Evolutionary conservation across 768 basidiomycete species (phyloP).

Genomic region (Lactarius sanguifluus): DNA sequence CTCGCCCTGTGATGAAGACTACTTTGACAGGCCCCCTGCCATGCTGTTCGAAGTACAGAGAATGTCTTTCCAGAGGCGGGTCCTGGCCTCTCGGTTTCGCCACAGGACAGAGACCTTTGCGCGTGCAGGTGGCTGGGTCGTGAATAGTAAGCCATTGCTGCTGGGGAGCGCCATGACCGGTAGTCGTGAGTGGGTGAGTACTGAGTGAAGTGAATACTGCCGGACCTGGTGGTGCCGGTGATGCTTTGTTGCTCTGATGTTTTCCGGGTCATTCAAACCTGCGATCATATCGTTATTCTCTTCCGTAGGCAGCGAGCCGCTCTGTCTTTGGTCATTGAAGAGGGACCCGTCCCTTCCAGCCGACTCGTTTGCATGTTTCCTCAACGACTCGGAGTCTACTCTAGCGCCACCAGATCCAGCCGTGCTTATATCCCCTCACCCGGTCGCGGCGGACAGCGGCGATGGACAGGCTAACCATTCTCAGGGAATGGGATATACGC

Average conservation of each 20-base stretch:
- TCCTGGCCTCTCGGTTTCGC: conserved; percentile 47
- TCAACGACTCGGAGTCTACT: conserved; percentile 56
- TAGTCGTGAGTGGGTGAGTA: background rate
- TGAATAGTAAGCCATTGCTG: conserved; percentile 48
- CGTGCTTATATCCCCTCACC: conserved; percentile 45
- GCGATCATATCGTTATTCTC: conserved; percentile 71
- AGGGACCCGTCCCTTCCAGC: conserved; percentile 51
- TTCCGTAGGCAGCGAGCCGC: conserved; percentile 62
- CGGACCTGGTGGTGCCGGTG: too few relatives aligned
- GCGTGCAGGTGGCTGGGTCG: conserved; percentile 57
- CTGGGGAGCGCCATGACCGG: background rate
- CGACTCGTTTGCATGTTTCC: conserved; percentile 64
- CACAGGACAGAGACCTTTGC: conserved; percentile 77
- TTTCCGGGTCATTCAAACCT: conserved; percentile 59
- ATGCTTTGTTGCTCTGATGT: conserved; percentile 41
- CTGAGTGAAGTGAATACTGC: too few relatives aligned
- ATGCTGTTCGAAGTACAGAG: conserved; percentile 79
- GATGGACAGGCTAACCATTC: conserved; percentile 32
- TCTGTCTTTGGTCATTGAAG: conserved; percentile 52
- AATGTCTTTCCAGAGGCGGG: conserved; percentile 59
- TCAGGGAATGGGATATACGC: conserved; percentile 38
- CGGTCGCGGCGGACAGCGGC: conserved; percentile 30
- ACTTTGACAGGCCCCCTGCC: conserved; percentile 60
- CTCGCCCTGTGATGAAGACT: conserved; percentile 74
- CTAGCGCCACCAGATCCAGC: conserved; percentile 50